A percentile compares a stretch with the other conserved stretches of the same genome.
phyloP scores from a whole-genome alignment of 257 asterid species.

The Jacaranda mimosifolia region DNA sequence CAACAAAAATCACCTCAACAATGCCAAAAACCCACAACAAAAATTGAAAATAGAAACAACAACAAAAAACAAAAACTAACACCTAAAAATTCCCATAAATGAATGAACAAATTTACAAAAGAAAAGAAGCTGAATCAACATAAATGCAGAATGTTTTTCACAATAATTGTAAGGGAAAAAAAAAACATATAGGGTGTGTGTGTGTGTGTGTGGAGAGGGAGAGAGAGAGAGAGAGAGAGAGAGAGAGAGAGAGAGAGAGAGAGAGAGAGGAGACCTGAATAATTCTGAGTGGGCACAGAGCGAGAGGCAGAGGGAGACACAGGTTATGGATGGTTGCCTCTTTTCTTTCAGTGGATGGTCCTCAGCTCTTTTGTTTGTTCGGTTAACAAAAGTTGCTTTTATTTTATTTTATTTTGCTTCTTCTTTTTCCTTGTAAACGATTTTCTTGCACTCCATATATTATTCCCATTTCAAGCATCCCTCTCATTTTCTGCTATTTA shows the following conservation, averaged over 20 bases:
- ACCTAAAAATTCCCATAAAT: background rate
- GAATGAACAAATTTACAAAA: constrained; percentile 5
- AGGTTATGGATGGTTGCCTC: constrained; percentile 27
- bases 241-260: constrained; percentile 14
- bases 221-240: background rate
- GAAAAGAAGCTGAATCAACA: constrained; percentile 1
- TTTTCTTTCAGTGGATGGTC: constrained; percentile 32
- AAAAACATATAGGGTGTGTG: too few species aligned
- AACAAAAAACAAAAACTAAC: background rate
- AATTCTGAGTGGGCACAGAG: constrained; percentile 17
- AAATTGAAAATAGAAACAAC: background rate
- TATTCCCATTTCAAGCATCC: background rate
- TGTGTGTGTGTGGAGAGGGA: too few species aligned
- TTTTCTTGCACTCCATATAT: constrained; percentile 19
- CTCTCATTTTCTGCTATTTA: too few species aligned
- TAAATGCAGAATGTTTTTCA: background rate
- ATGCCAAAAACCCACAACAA: constrained; percentile 3
- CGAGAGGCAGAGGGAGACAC: background rate
- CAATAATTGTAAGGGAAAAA: background rate
- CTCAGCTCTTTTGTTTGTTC: constrained; percentile 34
- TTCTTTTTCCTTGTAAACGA: background rate
- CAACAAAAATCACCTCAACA: background rate
- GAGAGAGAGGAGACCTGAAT: constrained; percentile 1
- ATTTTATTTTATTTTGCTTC: background rate
- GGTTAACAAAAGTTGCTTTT: background rate